Evolutionary conservation across 495 filamentous ascomycete species (phyloP), one percentile per base, ranked within the genome.

Genomic region (Clohesyomyces aquaticus): DNA sequence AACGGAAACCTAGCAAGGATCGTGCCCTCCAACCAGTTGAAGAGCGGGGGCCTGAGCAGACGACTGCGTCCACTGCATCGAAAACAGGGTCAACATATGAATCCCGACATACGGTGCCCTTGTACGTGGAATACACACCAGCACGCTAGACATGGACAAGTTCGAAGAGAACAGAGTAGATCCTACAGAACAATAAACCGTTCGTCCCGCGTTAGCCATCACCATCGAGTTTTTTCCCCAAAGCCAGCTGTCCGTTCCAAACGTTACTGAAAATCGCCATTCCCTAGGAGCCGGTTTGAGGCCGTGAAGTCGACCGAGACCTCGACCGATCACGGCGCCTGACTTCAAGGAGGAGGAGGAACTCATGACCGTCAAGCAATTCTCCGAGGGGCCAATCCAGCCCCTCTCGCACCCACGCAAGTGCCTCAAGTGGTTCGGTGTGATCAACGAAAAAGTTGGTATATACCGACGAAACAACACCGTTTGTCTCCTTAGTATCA

Each of bases 361-460:
- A 76, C 47, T 76, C 74, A 67, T 73, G 57, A 11, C 76, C 76
- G 59, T 78, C 75, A 55, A 69, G 60, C 25, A 78, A 62, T 58
- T 76, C 69, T 22, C 76, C 72, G 19, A 77, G 62, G 56, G 72
- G 74, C 76, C 76, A 77, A 4, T 70, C 69, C 32, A 69, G 32
- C 21, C 16, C 41, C 27, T 73, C 58, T 61, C 62, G 51, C 19
- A 74, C 65, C 66, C 59, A 55, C 57, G 32, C 56, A 35, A 77
- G 48, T 18, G 62, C 72, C 55, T 70, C 61, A 58, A 73, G 61
- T 21, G 74, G 76, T 59, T 78, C 74, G 3, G 55, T 59, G 61
- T 77, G 73, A 56, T 78, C 71, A 27, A 78, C 72, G 38, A 53
- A 77, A 55, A 78, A 78, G 32, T 47, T 46, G 25, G 76, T 75